Evolutionary conservation across 768 basidiomycete species (phyloP).

Genomic region (Naganishia randhawae): DNA sequence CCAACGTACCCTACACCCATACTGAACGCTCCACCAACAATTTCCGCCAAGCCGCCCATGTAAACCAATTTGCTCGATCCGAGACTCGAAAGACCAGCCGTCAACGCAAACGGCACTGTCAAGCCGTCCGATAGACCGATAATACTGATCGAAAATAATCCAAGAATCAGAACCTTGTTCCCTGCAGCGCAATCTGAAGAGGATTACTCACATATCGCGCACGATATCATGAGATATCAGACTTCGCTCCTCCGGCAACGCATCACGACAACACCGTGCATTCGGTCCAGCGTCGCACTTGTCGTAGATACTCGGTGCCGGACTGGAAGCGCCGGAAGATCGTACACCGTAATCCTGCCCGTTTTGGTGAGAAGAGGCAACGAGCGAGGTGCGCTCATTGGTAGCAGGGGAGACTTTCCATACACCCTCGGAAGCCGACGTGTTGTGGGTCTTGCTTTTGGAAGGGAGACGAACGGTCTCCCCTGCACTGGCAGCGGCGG

Average conservation of each 20-base stretch:
- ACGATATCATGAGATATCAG: conserved; percentile 23
- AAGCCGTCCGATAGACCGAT: conserved; percentile 49
- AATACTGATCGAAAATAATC: conserved; percentile 30
- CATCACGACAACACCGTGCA: conserved; percentile 18
- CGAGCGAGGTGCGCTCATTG: background rate
- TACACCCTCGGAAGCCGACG: background rate
- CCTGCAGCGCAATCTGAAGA: too few relatives aligned
- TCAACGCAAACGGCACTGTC: conserved; percentile 50
- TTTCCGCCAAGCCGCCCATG: conserved; percentile 88
- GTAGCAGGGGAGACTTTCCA: conserved; percentile 7
- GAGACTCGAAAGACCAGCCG: conserved; percentile 61
- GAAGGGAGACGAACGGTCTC: conserved; percentile 10
- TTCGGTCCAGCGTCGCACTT: conserved; percentile 23
- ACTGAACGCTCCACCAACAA: conserved; percentile 91
- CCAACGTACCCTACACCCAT: conserved; percentile 83
- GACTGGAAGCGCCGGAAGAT: conserved; percentile 3
- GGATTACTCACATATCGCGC: conserved; percentile 32
- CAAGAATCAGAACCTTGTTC: background rate
- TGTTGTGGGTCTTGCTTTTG: conserved; percentile 1
- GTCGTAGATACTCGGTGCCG: conserved; percentile 15
- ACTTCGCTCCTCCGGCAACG: conserved; percentile 15
- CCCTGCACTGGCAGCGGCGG: background rate
- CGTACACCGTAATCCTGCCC: background rate
- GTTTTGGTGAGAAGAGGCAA: background rate
- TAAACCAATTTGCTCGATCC: conserved; percentile 89